These are phyloP conservation scores for Colletotrichum gloeosporioides DNA, from an alignment of 2,329 filamentous ascomycete genomes.

Conservation along the genomic window DNA sequence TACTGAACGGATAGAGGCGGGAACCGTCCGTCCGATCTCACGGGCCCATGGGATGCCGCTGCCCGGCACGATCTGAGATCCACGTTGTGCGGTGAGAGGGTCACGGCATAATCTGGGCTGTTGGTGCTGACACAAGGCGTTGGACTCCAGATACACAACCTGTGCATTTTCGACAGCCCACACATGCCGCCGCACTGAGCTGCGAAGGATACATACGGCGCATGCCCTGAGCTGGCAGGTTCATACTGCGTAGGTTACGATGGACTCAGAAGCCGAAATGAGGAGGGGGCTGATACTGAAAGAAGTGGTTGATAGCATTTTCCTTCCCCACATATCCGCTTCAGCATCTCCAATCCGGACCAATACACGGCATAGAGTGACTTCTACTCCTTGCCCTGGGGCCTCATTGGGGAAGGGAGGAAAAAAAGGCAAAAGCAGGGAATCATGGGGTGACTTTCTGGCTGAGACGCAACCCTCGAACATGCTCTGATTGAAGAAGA, in stretches of 20 bases:
- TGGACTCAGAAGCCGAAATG: not conserved
- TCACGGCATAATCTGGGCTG: not conserved
- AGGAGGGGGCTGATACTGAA: not conserved
- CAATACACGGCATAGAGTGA: not conserved
- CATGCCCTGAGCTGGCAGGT: not conserved
- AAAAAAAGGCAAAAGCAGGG: not conserved
- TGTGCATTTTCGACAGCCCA: not conserved
- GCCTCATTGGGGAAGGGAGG: not conserved
- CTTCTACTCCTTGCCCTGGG: not conserved
- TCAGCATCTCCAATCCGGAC: not conserved
- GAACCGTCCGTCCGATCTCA: conserved; percentile 1
- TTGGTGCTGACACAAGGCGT: not conserved
- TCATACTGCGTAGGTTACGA: not conserved
- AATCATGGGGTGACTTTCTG: conserved; percentile 13
- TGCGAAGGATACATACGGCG: not conserved
- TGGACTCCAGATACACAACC: not conserved
- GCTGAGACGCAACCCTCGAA: conserved; percentile 1
- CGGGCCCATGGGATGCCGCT: conserved; percentile 1
- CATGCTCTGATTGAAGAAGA: not conserved
- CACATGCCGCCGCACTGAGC: not conserved
- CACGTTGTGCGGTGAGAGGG: not conserved
- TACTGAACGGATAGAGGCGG: not conserved
- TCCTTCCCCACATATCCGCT: not conserved
- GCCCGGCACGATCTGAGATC: conserved; percentile 16
- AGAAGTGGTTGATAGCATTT: conserved; percentile 1